These are phyloP conservation scores for Fraxinus ornus DNA, from an alignment of 305 asterid species.

Conservation along the genomic window DNA sequence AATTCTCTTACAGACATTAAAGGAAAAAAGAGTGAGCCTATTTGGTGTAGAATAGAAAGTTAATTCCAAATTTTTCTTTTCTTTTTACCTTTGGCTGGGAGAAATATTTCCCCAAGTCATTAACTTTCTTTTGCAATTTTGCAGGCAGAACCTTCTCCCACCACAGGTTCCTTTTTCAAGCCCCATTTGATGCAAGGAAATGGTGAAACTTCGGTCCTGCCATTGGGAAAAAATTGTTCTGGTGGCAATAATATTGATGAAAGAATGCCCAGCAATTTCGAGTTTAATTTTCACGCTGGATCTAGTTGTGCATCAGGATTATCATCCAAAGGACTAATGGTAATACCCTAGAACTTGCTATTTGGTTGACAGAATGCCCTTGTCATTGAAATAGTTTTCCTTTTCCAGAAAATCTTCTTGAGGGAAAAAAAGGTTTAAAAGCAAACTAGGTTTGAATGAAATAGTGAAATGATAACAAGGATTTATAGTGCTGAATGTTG, in stretches of 20 bases:
- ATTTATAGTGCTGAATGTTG: not conserved
- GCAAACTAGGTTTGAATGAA: not conserved
- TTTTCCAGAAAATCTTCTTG: not conserved
- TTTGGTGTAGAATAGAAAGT: slow-evolving; percentile 1
- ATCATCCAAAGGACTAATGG: slow-evolving; percentile 46
- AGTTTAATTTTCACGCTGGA: slow-evolving; percentile 77
- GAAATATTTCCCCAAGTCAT: not conserved
- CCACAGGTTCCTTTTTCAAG: slow-evolving; percentile 86
- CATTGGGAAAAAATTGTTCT: slow-evolving; percentile 40
- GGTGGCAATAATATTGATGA: slow-evolving; percentile 38
- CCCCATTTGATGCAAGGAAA: slow-evolving; percentile 67
- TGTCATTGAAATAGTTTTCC: not conserved
- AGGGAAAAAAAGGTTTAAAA: not conserved
- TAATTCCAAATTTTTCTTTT: not conserved
- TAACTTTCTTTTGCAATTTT: slow-evolving; percentile 20
- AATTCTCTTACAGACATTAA: not conserved
- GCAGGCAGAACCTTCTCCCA: slow-evolving; percentile 98
- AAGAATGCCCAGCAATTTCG: slow-evolving; percentile 52
- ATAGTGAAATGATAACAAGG: not conserved
- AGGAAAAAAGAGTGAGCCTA: not conserved
- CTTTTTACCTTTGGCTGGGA: slow-evolving; percentile 18
- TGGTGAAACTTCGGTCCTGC: slow-evolving; percentile 44
- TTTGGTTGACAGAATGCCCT: slow-evolving; percentile 10
- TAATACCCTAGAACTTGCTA: slow-evolving; percentile 33
- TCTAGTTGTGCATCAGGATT: slow-evolving; percentile 55